Conservation (phyloP, 2,329 filamentous ascomycete genomes). For the Colletotrichum shisoi region DNA sequence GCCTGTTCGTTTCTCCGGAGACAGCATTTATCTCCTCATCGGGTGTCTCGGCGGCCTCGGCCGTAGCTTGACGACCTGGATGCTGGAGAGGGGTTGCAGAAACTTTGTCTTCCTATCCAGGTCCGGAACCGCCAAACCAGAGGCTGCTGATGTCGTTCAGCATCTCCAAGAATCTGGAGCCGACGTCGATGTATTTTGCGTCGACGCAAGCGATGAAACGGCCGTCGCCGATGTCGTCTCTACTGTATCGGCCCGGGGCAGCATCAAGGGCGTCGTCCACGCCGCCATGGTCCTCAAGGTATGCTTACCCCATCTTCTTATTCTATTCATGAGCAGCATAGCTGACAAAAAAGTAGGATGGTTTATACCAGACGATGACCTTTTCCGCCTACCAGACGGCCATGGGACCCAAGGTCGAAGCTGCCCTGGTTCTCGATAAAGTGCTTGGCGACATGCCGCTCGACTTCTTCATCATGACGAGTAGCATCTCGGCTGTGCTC, state of each 20-base stretch:
- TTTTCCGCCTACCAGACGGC: conserved; percentile 46
- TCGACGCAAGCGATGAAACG: conserved; percentile 23
- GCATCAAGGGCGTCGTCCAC: conserved; percentile 48
- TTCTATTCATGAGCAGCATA: conserved; percentile 42
- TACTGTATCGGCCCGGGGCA: conserved; percentile 8
- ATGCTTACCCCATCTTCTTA: conserved; percentile 43
- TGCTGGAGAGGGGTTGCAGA: conserved; percentile 45
- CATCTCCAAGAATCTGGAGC: conserved; percentile 41
- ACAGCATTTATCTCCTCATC: conserved; percentile 40
- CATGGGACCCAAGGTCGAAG: conserved; percentile 49
- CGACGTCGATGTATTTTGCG: conserved; percentile 41
- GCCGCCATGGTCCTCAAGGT: conserved; percentile 48
- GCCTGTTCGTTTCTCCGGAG: conserved; percentile 20
- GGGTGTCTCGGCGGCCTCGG: conserved; percentile 47
- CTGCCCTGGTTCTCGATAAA: conserved; percentile 52
- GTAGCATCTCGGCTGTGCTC: conserved; percentile 58
- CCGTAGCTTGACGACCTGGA: conserved; percentile 46
- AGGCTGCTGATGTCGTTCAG: conserved; percentile 40
- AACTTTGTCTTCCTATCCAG: conserved; percentile 47
- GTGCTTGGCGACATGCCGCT: conserved; percentile 42
- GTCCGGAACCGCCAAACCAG: conserved; percentile 42
- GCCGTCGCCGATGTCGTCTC: conserved; percentile 2
- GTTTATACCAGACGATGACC: conserved; percentile 45
- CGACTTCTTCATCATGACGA: conserved; percentile 57
- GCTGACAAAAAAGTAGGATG: conserved; percentile 42